Evolutionary conservation across 257 asterid genomes (phyloP), one percentile per base, ranked within the genome.

Genomic region (Solanum lycopersicoides): DNA sequence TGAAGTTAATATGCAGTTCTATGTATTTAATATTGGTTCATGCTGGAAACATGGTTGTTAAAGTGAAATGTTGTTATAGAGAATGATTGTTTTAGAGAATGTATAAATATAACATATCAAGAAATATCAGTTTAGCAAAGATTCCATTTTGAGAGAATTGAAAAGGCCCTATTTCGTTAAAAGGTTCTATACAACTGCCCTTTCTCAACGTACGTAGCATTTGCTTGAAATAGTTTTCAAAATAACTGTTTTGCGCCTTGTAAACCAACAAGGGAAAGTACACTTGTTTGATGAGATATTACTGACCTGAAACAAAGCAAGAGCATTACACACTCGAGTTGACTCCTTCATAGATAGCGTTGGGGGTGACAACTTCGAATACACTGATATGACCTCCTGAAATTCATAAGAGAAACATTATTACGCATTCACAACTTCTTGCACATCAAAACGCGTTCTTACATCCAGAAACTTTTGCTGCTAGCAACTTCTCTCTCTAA

Each of bases 261-360:
- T 53, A 53, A 53, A 16, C 23, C 63, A 53, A 53, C 63, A 53
- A 53, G 23, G 63, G 23, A 53, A 53, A 53, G 63, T 53, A 53
- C 60, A 53, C 60, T 41, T 53, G 60, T 30, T 71, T 71, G 6
- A 71, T 7, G 12, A 13, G 4, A 30, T 71, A 30, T 30, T 7
- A 34, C 65, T 72, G 35, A 88, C 90, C 88, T 88, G 88, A 63
- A 88, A 73, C 28, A 86, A 25, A 44, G 88, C 71, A 68, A 88
- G 86, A 37, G 86, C 80, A 30, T 41, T 44, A 83, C 71, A 86
- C 35, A 30, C 75, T 18, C 87, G 87, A 35, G 69, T 53, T n/a
- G 53, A 79, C 34, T 88, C 90, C 16, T 12, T 30, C 14, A 21
- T 42, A 37, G 86, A 32, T 18, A 88, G 4, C 84, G 1, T 71